Conservation (phyloP, 2,329 filamentous ascomycete genomes). For the Thelonectria blattea region DNA sequence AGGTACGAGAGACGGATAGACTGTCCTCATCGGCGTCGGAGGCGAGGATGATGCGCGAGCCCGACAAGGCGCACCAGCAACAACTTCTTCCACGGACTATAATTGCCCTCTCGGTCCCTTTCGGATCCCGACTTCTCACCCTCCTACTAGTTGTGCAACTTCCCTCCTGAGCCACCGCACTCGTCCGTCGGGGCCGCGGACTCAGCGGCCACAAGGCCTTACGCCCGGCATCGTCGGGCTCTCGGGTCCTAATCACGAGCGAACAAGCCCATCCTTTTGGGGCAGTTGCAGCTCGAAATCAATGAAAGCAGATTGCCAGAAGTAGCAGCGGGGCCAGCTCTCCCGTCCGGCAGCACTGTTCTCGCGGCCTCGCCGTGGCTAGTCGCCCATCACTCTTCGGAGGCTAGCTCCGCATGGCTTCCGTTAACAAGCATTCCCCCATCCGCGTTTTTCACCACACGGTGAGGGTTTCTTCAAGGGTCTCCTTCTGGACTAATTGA, state of each 20-base stretch:
- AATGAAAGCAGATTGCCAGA: constrained; percentile 5
- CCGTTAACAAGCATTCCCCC: not conserved
- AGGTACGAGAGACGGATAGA: not conserved
- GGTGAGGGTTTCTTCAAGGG: not conserved
- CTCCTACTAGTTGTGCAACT: constrained; percentile 2
- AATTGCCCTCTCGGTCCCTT: constrained; percentile 3
- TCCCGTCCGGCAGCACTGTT: constrained; percentile 18
- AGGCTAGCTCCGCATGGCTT: not conserved
- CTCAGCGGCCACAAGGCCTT: constrained; percentile 13
- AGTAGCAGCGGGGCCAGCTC: constrained; percentile 19
- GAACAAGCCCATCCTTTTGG: constrained; percentile 26
- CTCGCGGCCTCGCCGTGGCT: constrained; percentile 28
- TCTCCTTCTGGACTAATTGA: not conserved
- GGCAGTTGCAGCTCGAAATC: constrained; percentile 10
- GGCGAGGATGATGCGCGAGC: not conserved
- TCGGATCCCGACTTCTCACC: constrained; percentile 5
- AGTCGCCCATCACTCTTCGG: not conserved
- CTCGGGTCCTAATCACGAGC: constrained; percentile 34
- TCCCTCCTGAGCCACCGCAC: not conserved
- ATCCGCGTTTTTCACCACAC: not conserved
- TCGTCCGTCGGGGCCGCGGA: constrained; percentile 13
- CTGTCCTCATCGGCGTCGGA: not conserved
- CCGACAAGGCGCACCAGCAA: not conserved
- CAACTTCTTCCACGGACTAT: not conserved
- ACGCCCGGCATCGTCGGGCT: constrained; percentile 31